Evolutionary conservation across 345 rosid species (phyloP), one percentile per base, ranked within the genome.

Genomic region (Leavenworthia alabamica): DNA sequence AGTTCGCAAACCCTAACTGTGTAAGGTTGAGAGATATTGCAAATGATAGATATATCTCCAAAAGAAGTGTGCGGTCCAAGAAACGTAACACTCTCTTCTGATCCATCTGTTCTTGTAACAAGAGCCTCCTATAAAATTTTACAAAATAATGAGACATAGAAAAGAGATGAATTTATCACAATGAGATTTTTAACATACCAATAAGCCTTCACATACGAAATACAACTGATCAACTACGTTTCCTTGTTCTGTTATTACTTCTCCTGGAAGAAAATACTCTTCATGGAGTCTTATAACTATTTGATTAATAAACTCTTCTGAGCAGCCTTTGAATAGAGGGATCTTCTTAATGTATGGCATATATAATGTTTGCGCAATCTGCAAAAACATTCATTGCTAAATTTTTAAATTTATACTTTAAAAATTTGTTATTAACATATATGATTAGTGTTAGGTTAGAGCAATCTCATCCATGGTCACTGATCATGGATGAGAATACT

Each of bases 241-340:
- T 48, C 97, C 99, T 65, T 84, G 97, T 74, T 86, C 96, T 80
- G 87, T 74, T 65, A 93, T 82, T 45, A 90, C 87, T 84, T 93
- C 97, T 70, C 97, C 96, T 0, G 97, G 99, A 53, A 93, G 94
- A 76, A 83, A 89, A 72, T 90, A 90, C 65, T 93, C 99, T 80
- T 93, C 99, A 70, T 93, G 97, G 39, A 93, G 84, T 70, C 79
- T 84, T 54, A 73, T 82, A 22, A 78, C 97, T 40, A 93, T 85
- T 73, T 93, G 99, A 63, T 81, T 86, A 15, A 93, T 81, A 47
- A 93, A 85, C 75, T 90, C 97, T 0, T 81, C 48, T 11, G 99
- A 90, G 66, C 99, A 93, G 52, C 75, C 96, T 60, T 70, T 75
- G 48, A 93, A 83, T 31, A 93, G 84, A 28, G 81, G 40, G 47